These are phyloP conservation scores for Nakaseomyces uthaithaninus DNA, from an alignment of 1,139 yeast genomes.

Conservation along the genomic window DNA sequence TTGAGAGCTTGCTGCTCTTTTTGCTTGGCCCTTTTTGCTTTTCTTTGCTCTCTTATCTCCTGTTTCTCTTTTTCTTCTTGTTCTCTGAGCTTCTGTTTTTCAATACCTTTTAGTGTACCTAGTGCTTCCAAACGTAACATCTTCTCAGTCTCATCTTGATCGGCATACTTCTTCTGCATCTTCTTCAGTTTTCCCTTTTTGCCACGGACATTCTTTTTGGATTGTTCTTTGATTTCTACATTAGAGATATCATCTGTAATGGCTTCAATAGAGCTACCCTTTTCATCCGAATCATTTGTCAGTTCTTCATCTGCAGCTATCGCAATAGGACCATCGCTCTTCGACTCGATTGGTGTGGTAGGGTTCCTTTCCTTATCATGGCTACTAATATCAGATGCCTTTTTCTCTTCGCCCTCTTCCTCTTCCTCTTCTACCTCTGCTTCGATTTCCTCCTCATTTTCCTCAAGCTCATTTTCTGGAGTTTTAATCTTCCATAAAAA, in stretches of 20 bases:
- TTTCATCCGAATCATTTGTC: background rate
- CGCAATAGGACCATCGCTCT: constrained; percentile 11
- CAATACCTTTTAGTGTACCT: constrained; percentile 71
- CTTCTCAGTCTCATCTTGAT: constrained; percentile 88
- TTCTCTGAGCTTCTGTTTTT: constrained; percentile 36
- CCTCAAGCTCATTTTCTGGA: constrained; percentile 20
- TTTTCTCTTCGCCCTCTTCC: constrained; percentile 15
- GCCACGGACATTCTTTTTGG: constrained; percentile 52
- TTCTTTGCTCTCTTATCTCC: constrained; percentile 33
- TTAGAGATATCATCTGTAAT: background rate
- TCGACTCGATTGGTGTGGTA: constrained; percentile 7
- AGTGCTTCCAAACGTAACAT: constrained; percentile 63
- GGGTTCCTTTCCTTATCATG: constrained; percentile 9
- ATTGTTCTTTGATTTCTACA: background rate
- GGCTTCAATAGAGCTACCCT: background rate
- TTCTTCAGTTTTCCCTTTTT: constrained; percentile 78
- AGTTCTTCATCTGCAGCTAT: constrained; percentile 8
- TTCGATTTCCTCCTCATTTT: constrained; percentile 16
- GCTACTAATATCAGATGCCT: constrained; percentile 10
- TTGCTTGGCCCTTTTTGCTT: constrained; percentile 39
- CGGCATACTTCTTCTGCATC: constrained; percentile 73
- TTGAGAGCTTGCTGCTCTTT: constrained; percentile 45
- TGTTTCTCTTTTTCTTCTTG: constrained; percentile 34
- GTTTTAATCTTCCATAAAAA: constrained; percentile 56
- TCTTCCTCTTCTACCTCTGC: constrained; percentile 16